Base-by-base conservation (phyloP, 202 grass and related monocot species). In the Carex arenaria region DNA sequence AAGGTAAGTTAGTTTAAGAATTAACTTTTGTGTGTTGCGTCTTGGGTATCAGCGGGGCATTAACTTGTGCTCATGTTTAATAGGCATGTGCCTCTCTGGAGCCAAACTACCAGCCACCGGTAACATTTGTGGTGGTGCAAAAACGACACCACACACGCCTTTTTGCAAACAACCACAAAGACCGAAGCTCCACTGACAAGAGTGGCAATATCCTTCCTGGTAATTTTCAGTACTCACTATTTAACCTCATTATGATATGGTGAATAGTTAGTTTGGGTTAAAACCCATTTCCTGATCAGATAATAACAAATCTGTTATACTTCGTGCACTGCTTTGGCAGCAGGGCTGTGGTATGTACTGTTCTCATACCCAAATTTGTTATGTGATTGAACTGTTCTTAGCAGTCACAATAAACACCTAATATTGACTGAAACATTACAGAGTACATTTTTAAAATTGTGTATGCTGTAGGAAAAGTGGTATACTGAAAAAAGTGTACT, bases 71-170 rank as follows among this genome's bases (percentile, higher is more conserved):
- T 47, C 67, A 36, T 20, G 7, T 82, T 38, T 56, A 81, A 82
- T 83, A 93, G 91, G 91, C 91, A 22, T 93, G 88, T 83, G 91
- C 88, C 23, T 93, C 91, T 13, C 81, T 93, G 10, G 91, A 93
- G 84, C 86, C 86, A 84, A 90, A 93, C 78, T 93, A 93, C 71
- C 91, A 90, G 67, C 91, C 91, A 54, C 86, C 86, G 31, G 91
- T 90, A 20, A 93, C 88, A 7, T 93, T 93, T 83, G 88, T 93
- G 61, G 82, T 93, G 71, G 88, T 93, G 22, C 91, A 93, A 78
- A 93, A 93, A 62, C 84, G 91, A 10, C 91, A 93, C 70, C 91
- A 90, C 36, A 93, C 88, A 0, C 83, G 86, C 64, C 78, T 93
- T 61, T 90, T 93, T 83, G 84, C 88, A 20, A 86, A 93, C 84